phyloP scores from a whole-genome alignment of 169 alveolate species.

The Plasmodium gallinaceum region DNA sequence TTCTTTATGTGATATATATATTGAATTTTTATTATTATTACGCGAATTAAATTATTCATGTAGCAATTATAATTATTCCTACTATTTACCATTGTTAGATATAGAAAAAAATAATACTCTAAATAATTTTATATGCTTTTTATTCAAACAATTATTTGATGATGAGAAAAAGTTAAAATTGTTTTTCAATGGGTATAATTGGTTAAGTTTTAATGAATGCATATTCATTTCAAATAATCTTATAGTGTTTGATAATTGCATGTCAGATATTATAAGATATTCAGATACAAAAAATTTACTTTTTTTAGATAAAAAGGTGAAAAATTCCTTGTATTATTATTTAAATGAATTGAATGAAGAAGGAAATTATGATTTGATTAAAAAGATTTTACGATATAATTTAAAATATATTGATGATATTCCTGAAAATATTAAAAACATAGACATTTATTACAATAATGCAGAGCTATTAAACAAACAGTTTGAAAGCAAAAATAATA shows the following conservation, averaged over 20 bases:
- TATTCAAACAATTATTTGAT: slow-evolving; percentile 49
- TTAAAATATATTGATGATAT: slow-evolving; percentile 38
- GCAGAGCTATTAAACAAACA: neutral
- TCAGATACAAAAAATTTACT: slow-evolving; percentile 28
- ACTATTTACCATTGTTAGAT: slow-evolving; percentile 27
- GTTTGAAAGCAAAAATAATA: slow-evolving; percentile 11
- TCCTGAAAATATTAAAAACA: slow-evolving; percentile 26
- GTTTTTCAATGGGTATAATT: slow-evolving; percentile 30
- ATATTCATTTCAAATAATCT: slow-evolving; percentile 27
- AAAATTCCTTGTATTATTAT: slow-evolving; percentile 15
- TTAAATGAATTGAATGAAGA: slow-evolving; percentile 26
- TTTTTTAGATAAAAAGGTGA: slow-evolving; percentile 25
- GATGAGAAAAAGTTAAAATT: slow-evolving; percentile 47
- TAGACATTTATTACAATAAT: slow-evolving; percentile 1
- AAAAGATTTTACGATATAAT: slow-evolving; percentile 6
- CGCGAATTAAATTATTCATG: slow-evolving; percentile 31
- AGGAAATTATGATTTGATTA: slow-evolving; percentile 1
- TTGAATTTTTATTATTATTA: slow-evolving; percentile 32
- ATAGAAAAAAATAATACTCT: neutral
- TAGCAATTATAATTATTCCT: slow-evolving; percentile 25
- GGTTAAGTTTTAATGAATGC: slow-evolving; percentile 59
- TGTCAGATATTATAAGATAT: slow-evolving; percentile 40
- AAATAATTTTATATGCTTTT: neutral
- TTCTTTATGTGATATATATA: slow-evolving; percentile 25
- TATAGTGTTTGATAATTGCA: neutral